A percentile compares a stretch with the other conserved stretches of the same genome.
Evolutionary conservation across 2,329 filamentous ascomycete genomes (phyloP).

Genomic region (Colletotrichum destructivum): DNA sequence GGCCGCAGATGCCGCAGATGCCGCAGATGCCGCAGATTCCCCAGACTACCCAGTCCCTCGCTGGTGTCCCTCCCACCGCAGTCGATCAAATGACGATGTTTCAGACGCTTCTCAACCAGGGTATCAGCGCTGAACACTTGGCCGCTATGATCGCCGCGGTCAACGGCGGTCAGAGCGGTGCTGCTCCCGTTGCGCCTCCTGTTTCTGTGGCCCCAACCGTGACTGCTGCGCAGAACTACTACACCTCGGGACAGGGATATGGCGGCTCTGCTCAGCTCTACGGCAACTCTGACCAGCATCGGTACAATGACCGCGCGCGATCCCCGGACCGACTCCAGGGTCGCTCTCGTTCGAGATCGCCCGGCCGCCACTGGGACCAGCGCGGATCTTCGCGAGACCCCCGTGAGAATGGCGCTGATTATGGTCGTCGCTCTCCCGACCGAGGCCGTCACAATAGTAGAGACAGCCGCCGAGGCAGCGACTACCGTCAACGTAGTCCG

Average conservation of each 20-base stretch:
- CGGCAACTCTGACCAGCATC: conserved; percentile 69
- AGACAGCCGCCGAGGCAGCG: conserved; percentile 69
- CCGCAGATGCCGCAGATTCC: not conserved
- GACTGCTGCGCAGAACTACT: conserved; percentile 15
- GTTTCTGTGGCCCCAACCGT: conserved; percentile 58
- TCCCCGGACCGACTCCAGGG: conserved; percentile 74
- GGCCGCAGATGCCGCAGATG: not conserved
- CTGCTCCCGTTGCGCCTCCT: conserved; percentile 49
- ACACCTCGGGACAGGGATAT: conserved; percentile 45
- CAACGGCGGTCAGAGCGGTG: conserved; percentile 53
- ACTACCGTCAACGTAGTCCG: conserved; percentile 93
- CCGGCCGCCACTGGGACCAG: conserved; percentile 79
- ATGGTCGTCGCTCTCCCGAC: conserved; percentile 78
- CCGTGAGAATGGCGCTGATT: conserved; percentile 79
- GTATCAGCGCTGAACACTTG: conserved; percentile 84
- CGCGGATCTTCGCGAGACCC: conserved; percentile 76
- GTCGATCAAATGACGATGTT: conserved; percentile 78
- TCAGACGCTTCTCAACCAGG: conserved; percentile 81
- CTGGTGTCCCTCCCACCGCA: conserved; percentile 67
- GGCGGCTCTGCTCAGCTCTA: conserved; percentile 51
- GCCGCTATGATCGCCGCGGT: conserved; percentile 70
- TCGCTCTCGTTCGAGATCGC: conserved; percentile 85
- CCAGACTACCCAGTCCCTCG: conserved; percentile 48
- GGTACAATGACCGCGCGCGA: conserved; percentile 71
- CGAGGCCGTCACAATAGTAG: conserved; percentile 71